A percentile compares a stretch with the other conserved stretches of the same genome.
These are phyloP conservation scores for Pyrenochaeta sp. DNA, from an alignment of 2,329 filamentous ascomycete genomes.

Conservation along the genomic window DNA sequence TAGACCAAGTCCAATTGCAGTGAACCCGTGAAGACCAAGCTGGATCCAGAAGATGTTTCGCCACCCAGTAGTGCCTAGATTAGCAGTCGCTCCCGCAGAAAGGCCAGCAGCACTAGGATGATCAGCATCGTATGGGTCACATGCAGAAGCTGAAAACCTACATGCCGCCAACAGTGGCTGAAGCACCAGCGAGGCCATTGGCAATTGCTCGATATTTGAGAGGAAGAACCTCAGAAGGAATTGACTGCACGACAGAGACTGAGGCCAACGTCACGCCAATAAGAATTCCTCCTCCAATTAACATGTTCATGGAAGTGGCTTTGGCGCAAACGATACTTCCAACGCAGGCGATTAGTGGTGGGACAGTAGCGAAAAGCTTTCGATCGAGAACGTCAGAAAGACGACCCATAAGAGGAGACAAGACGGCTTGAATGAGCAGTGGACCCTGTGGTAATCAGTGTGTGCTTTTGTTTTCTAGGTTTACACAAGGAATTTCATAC, in stretches of 20 bases:
- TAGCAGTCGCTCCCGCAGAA: constrained; percentile 61
- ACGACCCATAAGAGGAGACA: constrained; percentile 64
- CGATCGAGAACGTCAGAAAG: constrained; percentile 65
- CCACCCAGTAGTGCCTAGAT: constrained; percentile 58
- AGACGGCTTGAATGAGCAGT: constrained; percentile 64
- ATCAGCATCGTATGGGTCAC: too few relatives aligned
- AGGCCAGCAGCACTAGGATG: constrained; percentile 55
- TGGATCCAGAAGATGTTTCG: constrained; percentile 67
- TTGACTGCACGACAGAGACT: constrained; percentile 63
- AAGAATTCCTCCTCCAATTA: constrained; percentile 65
- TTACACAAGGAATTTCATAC: constrained; percentile 24
- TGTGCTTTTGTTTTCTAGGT: neutral
- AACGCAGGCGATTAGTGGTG: constrained; percentile 61
- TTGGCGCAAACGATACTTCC: constrained; percentile 64
- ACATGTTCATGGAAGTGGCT: constrained; percentile 62
- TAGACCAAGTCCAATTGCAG: constrained; percentile 56
- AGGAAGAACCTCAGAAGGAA: constrained; percentile 64
- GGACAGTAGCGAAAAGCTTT: constrained; percentile 61
- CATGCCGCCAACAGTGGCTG: constrained; percentile 61
- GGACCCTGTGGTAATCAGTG: constrained; percentile 59
- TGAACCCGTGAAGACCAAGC: constrained; percentile 60
- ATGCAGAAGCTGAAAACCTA: too few relatives aligned
- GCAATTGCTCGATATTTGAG: constrained; percentile 64
- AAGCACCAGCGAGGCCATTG: constrained; percentile 62
- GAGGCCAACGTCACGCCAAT: constrained; percentile 63